A percentile compares a stretch with the other conserved stretches of the same genome.
phyloP scores from a whole-genome alignment of 2,329 filamentous ascomycete genomes.

The Nemania abortiva region DNA sequence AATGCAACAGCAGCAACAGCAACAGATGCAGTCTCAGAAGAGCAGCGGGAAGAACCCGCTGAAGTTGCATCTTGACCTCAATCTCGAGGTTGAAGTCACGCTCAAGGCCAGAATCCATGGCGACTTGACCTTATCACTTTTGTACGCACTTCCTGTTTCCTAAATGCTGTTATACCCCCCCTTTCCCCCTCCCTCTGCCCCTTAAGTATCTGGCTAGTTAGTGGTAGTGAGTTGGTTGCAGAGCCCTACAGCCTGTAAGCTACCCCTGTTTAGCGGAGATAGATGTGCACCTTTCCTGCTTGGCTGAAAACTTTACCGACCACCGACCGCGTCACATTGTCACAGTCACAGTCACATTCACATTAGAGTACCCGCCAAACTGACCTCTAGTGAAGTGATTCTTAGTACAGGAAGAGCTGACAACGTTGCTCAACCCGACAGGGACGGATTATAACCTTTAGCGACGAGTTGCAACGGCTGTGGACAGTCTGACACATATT shows the following conservation, averaged over 20 bases:
- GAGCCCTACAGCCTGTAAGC: constrained; percentile 1
- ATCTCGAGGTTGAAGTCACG: constrained; percentile 86
- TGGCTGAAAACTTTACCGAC: neutral
- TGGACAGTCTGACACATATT: neutral
- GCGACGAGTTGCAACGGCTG: neutral
- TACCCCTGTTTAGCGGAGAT: neutral
- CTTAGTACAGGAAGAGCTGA: constrained; percentile 15
- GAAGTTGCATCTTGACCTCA: constrained; percentile 80
- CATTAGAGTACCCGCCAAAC: neutral
- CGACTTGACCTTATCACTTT: constrained; percentile 71
- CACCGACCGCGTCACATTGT: neutral
- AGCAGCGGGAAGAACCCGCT: constrained; percentile 66
- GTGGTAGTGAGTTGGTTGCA: neutral
- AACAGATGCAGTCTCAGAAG: constrained; percentile 45
- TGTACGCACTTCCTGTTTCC: constrained; percentile 40
- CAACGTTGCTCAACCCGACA: neutral
- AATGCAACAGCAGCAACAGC: constrained; percentile 43
- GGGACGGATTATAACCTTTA: neutral
- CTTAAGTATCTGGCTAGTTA: neutral
- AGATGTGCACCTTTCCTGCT: neutral
- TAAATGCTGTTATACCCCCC: constrained; percentile 21
- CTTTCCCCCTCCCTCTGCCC: too few species aligned
- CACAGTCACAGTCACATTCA: too few species aligned
- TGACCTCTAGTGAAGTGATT: constrained; percentile 31
- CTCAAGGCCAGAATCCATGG: constrained; percentile 88